Evolutionary conservation across 768 basidiomycete species (phyloP).

Genomic region (Hygrocybe punicea): DNA sequence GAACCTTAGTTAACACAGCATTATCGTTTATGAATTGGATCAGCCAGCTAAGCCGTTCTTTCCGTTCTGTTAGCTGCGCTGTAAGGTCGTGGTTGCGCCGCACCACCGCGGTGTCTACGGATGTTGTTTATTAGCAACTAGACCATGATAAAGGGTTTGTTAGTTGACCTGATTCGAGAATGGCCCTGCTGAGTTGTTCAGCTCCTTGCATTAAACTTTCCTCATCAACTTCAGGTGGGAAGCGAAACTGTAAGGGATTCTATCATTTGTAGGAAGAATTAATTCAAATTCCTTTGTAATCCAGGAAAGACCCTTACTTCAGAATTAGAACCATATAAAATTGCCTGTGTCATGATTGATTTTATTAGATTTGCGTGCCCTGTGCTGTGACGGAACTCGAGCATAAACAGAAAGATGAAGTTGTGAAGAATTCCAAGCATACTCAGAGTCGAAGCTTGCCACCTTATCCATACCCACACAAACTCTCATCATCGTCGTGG

Average conservation of each 20-base stretch:
- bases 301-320: conserved; percentile 41
- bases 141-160: not conserved
- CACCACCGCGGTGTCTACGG: conserved; percentile 61
- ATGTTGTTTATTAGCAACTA: conserved; percentile 9
- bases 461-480: conserved; percentile 61
- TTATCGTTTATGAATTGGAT: conserved; percentile 89
- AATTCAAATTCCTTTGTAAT: not conserved
- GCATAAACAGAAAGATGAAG: conserved; percentile 5
- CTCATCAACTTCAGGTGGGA: conserved; percentile 75
- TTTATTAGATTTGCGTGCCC: conserved; percentile 68
- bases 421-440: conserved; percentile 21
- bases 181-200: conserved; percentile 66
- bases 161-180: conserved; percentile 69
- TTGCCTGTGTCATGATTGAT: conserved; percentile 79
- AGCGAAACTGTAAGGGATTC: conserved; percentile 78
- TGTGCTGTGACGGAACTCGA: conserved; percentile 36
- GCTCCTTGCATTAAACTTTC: conserved; percentile 78
- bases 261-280: conserved; percentile 21
- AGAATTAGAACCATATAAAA: conserved; percentile 67
- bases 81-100: conserved; percentile 75
- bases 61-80: conserved; percentile 69
- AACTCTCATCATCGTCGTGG: conserved; percentile 67
- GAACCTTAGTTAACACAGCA: conserved; percentile 69
- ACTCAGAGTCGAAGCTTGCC: conserved; percentile 61
- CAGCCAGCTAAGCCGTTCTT: conserved; percentile 77